Conservation (phyloP, 139 green algal species). For the Trebouxia sp. region DNA sequence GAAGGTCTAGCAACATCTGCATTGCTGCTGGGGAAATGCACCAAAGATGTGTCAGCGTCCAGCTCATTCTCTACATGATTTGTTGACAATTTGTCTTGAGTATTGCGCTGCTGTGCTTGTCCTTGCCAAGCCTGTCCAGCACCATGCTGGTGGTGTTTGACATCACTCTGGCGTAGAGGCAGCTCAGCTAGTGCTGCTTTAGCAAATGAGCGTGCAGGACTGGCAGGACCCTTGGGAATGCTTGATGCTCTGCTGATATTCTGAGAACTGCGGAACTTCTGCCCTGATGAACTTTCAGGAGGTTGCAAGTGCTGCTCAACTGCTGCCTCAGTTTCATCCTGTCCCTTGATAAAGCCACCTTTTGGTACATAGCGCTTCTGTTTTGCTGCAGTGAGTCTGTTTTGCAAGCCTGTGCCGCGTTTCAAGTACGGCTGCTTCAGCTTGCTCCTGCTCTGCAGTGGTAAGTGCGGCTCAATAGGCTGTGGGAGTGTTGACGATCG, state of each 20-base stretch:
- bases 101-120: too few relatives aligned
- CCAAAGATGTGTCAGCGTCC: constrained; percentile 20
- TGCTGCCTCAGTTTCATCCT: not conserved
- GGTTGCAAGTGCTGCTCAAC: too few relatives aligned
- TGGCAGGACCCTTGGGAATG: not conserved
- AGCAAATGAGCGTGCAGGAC: not conserved
- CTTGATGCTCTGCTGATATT: too few relatives aligned
- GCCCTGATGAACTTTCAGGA: not conserved
- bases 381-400: constrained; percentile 23
- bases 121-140: not conserved
- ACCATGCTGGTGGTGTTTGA: not conserved
- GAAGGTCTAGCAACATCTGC: not conserved
- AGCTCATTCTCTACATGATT: not conserved
- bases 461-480: not conserved
- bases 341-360: constrained; percentile 45
- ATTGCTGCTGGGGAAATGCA: not conserved
- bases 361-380: constrained; percentile 47
- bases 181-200: not conserved
- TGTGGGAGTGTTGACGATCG: too few relatives aligned
- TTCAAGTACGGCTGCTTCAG: constrained; percentile 44
- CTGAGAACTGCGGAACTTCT: not conserved
- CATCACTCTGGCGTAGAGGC: not conserved
- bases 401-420: constrained; percentile 41
- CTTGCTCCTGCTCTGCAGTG: not conserved
- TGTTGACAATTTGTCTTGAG: not conserved